Evolutionary conservation across 306 rosid species (phyloP).

Genomic region (Medicago arabica): DNA sequence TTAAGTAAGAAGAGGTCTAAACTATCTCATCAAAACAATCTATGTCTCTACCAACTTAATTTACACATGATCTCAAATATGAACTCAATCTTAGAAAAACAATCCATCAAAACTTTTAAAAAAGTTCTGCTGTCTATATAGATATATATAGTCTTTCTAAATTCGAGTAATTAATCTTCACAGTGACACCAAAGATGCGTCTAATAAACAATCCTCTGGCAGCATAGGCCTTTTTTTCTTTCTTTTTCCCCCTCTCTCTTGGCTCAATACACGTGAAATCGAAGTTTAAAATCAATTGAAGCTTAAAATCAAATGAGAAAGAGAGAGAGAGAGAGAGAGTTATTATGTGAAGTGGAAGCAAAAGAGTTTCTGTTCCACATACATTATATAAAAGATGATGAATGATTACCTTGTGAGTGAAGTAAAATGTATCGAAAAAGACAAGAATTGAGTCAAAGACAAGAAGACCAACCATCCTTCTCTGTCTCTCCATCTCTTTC

Average conservation of each 20-base stretch:
- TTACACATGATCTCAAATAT: background rate
- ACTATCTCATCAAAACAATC: background rate
- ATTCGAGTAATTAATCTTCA: background rate
- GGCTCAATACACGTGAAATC: constrained; percentile 58
- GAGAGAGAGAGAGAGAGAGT: constrained; percentile 20
- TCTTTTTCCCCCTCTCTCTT: constrained; percentile 17
- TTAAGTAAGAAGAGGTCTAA: background rate
- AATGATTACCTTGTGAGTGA: constrained; percentile 98
- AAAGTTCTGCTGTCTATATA: too few relatives aligned
- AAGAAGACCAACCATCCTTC: constrained; percentile 64
- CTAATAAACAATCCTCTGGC: background rate
- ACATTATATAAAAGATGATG: constrained; percentile 46
- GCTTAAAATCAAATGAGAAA: constrained; percentile 44
- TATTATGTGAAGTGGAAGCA: constrained; percentile 86
- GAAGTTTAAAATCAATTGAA: constrained; percentile 56
- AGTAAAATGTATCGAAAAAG: constrained; percentile 68
- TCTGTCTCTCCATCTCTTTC: constrained; percentile 50
- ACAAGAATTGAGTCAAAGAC: constrained; percentile 80
- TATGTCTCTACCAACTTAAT: background rate
- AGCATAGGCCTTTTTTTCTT: background rate
- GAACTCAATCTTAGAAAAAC: background rate
- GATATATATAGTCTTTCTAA: background rate
- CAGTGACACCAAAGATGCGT: background rate
- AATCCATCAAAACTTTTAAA: background rate
- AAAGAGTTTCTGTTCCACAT: constrained; percentile 46